Evolutionary conservation across 768 basidiomycete genomes (phyloP).

Genomic region (Kwoniella pini): DNA sequence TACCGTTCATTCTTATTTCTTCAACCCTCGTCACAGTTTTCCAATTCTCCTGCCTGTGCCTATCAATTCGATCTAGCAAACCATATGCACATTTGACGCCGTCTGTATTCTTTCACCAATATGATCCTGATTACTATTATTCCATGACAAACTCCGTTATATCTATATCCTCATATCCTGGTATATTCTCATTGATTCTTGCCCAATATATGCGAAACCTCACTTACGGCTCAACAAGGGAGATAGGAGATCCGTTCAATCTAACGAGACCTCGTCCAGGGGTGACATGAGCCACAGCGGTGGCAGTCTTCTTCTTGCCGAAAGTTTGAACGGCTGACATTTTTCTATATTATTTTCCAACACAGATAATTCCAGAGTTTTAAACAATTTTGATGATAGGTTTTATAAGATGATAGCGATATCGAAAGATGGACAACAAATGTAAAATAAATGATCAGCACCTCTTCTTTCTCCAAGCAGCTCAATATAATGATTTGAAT

Average conservation of each 20-base stretch:
- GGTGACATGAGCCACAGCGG: slow-evolving; percentile 94
- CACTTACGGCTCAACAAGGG: slow-evolving; percentile 77
- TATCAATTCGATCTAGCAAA: too few species aligned
- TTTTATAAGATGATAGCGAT: too few species aligned
- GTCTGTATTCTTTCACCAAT: too few species aligned
- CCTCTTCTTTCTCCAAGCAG: neutral
- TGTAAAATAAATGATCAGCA: slow-evolving; percentile 5
- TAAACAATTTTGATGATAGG: neutral
- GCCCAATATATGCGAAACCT: neutral
- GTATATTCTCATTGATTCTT: neutral
- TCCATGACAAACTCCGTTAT: too few species aligned
- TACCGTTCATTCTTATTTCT: neutral
- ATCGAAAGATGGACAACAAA: neutral
- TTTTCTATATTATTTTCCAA: slow-evolving; percentile 31
- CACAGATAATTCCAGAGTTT: neutral
- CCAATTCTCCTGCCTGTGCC: neutral
- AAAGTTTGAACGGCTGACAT: slow-evolving; percentile 89
- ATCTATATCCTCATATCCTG: too few species aligned
- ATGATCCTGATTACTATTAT: too few species aligned
- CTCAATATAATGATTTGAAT: neutral
- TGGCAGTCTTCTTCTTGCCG: slow-evolving; percentile 99
- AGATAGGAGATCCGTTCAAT: slow-evolving; percentile 94
- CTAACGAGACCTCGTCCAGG: slow-evolving; percentile 96
- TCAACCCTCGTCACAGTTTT: neutral
- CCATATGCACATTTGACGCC: too few species aligned